Evolutionary conservation across 257 asterid genomes (phyloP).

Genomic region (Schizonepeta tenuifolia): DNA sequence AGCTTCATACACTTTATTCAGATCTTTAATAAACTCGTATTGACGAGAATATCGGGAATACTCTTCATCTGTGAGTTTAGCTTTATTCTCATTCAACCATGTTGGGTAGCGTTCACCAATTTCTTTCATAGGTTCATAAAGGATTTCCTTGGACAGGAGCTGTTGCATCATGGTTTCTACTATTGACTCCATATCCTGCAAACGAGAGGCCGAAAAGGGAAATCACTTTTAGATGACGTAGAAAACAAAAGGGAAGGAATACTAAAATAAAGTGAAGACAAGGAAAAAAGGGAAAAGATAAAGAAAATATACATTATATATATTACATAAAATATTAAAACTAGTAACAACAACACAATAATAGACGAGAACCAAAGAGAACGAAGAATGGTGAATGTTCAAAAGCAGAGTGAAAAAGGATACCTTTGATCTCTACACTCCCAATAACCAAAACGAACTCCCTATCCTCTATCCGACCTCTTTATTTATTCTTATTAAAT

Average conservation of each 20-base stretch:
- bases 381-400: background rate
- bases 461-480: constrained; percentile 7
- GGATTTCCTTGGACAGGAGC: constrained; percentile 91
- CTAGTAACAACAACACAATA: background rate
- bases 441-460: constrained; percentile 16
- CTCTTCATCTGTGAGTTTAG: constrained; percentile 65
- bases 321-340: background rate
- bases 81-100: constrained; percentile 84
- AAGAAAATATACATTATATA: background rate
- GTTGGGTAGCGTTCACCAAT: constrained; percentile 89
- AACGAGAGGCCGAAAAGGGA: background rate
- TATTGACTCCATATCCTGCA: constrained; percentile 89
- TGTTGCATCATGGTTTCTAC: constrained; percentile 99
- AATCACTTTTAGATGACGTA: constrained; percentile 13
- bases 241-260: background rate
- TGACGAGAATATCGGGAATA: constrained; percentile 64
- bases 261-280: background rate
- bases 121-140: constrained; percentile 96
- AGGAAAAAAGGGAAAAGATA: background rate
- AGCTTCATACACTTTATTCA: constrained; percentile 68
- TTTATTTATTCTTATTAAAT: background rate
- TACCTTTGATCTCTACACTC: background rate
- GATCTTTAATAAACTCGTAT: constrained; percentile 67
- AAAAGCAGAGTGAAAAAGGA: background rate
- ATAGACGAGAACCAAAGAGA: background rate